These are phyloP conservation scores for Bipolaris gigantea DNA, from an alignment of 2,329 filamentous ascomycete species.

Conservation along the genomic window DNA sequence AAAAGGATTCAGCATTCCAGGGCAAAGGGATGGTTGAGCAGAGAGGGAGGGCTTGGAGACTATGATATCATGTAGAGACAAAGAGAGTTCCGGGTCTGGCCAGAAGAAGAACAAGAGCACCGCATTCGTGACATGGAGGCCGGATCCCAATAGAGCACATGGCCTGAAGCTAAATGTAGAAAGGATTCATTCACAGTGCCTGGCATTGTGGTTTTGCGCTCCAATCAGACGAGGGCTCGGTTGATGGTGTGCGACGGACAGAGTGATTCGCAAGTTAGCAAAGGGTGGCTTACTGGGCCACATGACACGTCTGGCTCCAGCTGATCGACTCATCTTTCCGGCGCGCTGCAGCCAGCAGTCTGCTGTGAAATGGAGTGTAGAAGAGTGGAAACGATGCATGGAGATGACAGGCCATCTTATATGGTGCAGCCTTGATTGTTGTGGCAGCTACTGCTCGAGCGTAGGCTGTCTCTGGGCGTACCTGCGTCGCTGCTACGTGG, in stretches of 20 bases:
- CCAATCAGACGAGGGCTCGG: conserved; percentile 34
- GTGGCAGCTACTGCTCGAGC: conserved; percentile 29
- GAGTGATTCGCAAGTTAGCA: conserved; percentile 42
- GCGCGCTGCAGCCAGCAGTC: conserved; percentile 30
- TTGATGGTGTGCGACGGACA: conserved; percentile 43
- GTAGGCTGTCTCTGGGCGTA: conserved; percentile 34
- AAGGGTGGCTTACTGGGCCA: conserved; percentile 44
- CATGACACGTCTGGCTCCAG: conserved; percentile 40
- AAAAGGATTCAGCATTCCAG: conserved; percentile 26
- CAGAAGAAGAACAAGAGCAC: conserved; percentile 30
- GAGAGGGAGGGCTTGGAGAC: conserved; percentile 24
- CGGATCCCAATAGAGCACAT: conserved; percentile 41
- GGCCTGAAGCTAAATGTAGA: conserved; percentile 43
- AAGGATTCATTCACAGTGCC: conserved; percentile 41
- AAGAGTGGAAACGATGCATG: conserved; percentile 12
- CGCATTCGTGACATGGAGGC: conserved; percentile 33
- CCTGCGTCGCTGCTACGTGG: conserved; percentile 44
- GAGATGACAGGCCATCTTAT: conserved; percentile 29
- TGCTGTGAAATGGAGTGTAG: conserved; percentile 25
- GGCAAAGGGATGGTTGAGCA: conserved; percentile 28
- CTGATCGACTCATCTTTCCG: conserved; percentile 41
- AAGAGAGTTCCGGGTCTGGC: conserved; percentile 22
- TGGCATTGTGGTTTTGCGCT: conserved; percentile 32
- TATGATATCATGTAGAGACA: conserved; percentile 41
- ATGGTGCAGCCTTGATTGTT: conserved; percentile 17